A percentile compares a stretch with the other conserved stretches of the same genome.
These are phyloP conservation scores for Cryptococcus deneoformans DNA, from an alignment of 1,284 basidiomycete genomes.

Conservation along the genomic window DNA sequence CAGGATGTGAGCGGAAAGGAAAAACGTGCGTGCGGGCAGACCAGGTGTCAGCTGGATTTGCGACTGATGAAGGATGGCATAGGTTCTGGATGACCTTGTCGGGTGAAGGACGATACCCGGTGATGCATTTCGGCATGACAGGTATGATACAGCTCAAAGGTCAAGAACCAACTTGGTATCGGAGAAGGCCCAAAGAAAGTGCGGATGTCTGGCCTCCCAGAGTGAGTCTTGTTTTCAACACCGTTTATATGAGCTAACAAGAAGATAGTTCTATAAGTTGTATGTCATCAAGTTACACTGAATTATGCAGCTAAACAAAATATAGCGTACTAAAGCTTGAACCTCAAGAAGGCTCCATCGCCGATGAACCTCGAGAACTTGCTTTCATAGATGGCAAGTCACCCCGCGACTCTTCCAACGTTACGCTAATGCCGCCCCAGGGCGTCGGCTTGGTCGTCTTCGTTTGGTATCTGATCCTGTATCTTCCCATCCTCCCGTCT, in stretches of 20 bases:
- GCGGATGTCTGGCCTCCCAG: conserved; percentile 75
- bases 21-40: conserved; percentile 55
- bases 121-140: conserved; percentile 81
- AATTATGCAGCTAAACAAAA: not conserved
- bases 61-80: not conserved
- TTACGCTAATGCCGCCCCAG: conserved; percentile 50
- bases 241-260: not conserved
- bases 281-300: conserved; percentile 11
- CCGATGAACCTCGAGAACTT: conserved; percentile 31
- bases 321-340: conserved; percentile 51
- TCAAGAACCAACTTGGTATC: conserved; percentile 62
- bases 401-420: not conserved
- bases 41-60: not conserved
- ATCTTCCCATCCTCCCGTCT: conserved; percentile 63
- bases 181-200: conserved; percentile 56
- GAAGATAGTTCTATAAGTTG: conserved; percentile 39
- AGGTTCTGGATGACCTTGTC: conserved; percentile 69
- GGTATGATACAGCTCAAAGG: conserved; percentile 71
- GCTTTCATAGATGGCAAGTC: conserved; percentile 46
- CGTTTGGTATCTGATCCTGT: conserved; percentile 61
- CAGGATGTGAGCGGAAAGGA: conserved; percentile 64
- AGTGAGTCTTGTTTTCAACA: conserved; percentile 46
- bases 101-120: conserved; percentile 62
- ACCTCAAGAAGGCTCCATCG: conserved; percentile 30
- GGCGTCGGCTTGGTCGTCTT: conserved; percentile 69